A percentile compares a stretch with the other conserved stretches of the same genome.
Conservation (phyloP, 345 rosid genomes). For the Geranium brycei region DNA sequence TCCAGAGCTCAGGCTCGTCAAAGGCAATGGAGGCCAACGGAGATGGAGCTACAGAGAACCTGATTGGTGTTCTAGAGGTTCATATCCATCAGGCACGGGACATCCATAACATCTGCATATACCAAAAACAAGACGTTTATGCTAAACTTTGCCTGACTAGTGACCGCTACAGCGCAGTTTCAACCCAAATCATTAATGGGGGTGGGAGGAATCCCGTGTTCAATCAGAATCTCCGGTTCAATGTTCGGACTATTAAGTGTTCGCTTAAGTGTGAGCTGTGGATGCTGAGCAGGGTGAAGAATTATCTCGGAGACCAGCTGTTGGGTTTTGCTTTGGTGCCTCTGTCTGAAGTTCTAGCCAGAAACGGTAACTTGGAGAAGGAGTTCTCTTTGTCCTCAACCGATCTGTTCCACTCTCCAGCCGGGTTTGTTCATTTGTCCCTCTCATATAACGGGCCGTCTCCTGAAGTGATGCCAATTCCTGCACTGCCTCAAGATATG, state of each 20-base stretch:
- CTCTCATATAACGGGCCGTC: conserved; percentile 67
- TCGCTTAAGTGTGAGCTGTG: conserved; percentile 87
- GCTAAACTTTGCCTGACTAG: conserved; percentile 86
- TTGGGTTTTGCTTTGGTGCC: conserved; percentile 89
- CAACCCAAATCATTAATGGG: conserved; percentile 90
- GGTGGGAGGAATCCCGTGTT: conserved; percentile 98
- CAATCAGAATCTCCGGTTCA: conserved; percentile 54
- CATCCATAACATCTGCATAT: conserved; percentile 96
- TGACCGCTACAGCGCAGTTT: conserved; percentile 62
- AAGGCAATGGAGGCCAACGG: conserved; percentile 30
- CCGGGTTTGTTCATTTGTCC: conserved; percentile 85
- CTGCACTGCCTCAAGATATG: conserved; percentile 32
- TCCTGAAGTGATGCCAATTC: conserved; percentile 78
- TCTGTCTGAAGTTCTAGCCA: conserved; percentile 61
- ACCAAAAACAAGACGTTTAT: conserved; percentile 99
- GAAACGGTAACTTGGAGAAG: conserved; percentile 67
- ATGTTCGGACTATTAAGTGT: conserved; percentile 52
- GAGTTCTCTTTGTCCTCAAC: conserved; percentile 94
- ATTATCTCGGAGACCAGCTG: conserved; percentile 93
- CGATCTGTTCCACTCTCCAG: conserved; percentile 88
- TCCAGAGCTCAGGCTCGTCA: conserved; percentile 23
- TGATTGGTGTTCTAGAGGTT: conserved; percentile 59
- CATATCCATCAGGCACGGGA: conserved; percentile 87
- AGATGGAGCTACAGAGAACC: conserved; percentile 26
- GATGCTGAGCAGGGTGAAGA: conserved; percentile 98